Conservation (phyloP, 371 early-diverging fungal genomes). For the Fennellomyces sp. region DNA sequence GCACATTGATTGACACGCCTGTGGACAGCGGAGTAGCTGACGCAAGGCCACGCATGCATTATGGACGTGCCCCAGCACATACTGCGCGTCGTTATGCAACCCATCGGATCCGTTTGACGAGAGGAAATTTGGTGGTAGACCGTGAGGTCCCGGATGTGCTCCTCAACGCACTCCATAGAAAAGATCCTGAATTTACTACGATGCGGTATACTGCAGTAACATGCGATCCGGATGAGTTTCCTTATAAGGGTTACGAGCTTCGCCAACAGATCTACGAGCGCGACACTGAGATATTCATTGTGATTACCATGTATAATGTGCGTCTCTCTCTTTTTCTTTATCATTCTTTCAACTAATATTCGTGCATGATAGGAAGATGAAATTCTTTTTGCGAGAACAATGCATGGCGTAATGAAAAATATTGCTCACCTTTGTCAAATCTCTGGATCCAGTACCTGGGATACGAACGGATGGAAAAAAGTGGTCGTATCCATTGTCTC, state of each 20-base stretch:
- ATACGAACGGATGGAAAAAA: constrained; percentile 82
- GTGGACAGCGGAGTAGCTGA: background rate
- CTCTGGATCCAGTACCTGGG: constrained; percentile 65
- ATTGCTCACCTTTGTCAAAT: constrained; percentile 75
- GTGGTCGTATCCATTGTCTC: constrained; percentile 85
- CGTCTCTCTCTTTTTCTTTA: background rate
- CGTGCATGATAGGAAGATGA: constrained; percentile 54
- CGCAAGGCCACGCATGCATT: constrained; percentile 22
- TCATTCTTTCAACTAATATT: background rate
- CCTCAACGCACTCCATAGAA: constrained; percentile 29
- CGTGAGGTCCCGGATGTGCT: constrained; percentile 53
- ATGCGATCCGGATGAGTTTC: constrained; percentile 86
- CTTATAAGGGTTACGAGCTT: constrained; percentile 70
- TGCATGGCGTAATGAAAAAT: constrained; percentile 81
- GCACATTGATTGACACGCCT: constrained; percentile 7
- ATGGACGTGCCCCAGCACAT: constrained; percentile 41
- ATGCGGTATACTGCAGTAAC: constrained; percentile 87
- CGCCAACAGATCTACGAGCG: constrained; percentile 78
- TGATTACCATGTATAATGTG: constrained; percentile 64
- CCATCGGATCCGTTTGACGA: constrained; percentile 53
- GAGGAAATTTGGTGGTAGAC: constrained; percentile 57
- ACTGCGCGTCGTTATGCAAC: constrained; percentile 34
- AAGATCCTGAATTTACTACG: constrained; percentile 67
- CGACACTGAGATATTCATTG: constrained; percentile 87
- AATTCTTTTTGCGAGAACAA: constrained; percentile 70